These are phyloP conservation scores for Pleurotus pulmonarius DNA, from an alignment of 768 basidiomycete genomes.

Conservation along the genomic window DNA sequence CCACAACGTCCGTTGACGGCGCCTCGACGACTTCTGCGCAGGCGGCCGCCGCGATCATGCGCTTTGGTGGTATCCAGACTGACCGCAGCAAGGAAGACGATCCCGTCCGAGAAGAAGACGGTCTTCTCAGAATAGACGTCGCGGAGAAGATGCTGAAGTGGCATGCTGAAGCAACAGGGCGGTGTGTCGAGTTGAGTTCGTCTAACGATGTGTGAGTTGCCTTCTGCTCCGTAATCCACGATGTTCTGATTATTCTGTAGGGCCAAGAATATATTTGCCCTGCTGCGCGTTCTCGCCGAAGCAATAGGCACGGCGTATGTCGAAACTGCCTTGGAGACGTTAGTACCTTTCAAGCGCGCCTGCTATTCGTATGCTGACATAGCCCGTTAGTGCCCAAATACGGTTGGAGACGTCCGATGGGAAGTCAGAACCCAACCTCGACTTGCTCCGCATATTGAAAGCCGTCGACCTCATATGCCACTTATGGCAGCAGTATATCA, in stretches of 20 bases:
- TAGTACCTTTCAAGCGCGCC: background rate
- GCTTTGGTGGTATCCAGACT: constrained; percentile 78
- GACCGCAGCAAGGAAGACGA: constrained; percentile 65
- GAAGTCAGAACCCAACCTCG: constrained; percentile 78
- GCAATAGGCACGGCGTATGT: constrained; percentile 80
- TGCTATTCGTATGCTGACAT: constrained; percentile 5
- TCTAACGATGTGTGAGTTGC: constrained; percentile 76
- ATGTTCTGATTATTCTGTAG: constrained; percentile 34
- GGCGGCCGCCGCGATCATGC: constrained; percentile 85
- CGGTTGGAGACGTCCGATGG: constrained; percentile 71
- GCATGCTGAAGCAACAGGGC: constrained; percentile 96
- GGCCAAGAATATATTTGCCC: constrained; percentile 81
- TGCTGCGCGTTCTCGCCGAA: constrained; percentile 84
- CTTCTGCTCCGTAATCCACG: background rate
- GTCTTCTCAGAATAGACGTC: constrained; percentile 64
- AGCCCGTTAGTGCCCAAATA: constrained; percentile 52
- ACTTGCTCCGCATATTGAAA: constrained; percentile 58
- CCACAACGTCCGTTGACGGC: constrained; percentile 55
- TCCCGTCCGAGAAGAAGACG: constrained; percentile 76
- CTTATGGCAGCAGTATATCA: constrained; percentile 96
- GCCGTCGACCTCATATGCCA: constrained; percentile 86
- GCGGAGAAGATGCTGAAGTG: constrained; percentile 93
- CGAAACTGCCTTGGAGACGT: constrained; percentile 90
- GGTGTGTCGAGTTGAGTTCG: constrained; percentile 87
- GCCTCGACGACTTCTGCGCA: constrained; percentile 71